phyloP scores from a whole-genome alignment of 768 basidiomycete species.

The Mycena galopus region DNA sequence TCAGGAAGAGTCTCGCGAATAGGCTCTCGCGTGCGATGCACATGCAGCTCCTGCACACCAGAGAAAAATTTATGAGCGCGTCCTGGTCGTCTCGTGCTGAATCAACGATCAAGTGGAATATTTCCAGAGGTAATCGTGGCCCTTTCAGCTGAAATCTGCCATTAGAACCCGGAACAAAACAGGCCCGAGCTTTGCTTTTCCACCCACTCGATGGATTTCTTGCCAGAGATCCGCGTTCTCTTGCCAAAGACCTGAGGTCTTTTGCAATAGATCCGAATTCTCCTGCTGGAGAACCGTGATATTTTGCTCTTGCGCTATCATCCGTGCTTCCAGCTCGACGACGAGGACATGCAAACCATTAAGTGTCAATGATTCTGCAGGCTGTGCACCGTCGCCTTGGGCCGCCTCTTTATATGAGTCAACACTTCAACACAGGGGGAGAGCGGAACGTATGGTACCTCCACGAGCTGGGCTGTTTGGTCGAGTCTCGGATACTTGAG shows the following conservation, averaged over 20 bases:
- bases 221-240: background rate
- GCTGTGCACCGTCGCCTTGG: no score
- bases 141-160: background rate
- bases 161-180: background rate
- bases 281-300: no score
- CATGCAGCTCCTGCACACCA: slow-evolving; percentile 4
- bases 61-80: background rate
- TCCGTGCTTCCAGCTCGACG: no score
- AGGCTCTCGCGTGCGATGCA: background rate
- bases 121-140: slow-evolving; percentile 3
- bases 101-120: background rate
- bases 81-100: background rate
- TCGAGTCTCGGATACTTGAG: no score
- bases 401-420: no score
- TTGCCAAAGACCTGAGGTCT: background rate
- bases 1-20: background rate
- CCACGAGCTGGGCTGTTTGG: no score
- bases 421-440: no score
- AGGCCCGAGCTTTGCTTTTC: background rate
- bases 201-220: slow-evolving; percentile 7
- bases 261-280: background rate
- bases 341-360: no score
- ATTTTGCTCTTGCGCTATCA: no score
- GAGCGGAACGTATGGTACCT: no score
- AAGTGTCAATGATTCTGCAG: no score